phyloP scores from a whole-genome alignment of 805 yeast species.

The Metschnikowia proteae region DNA sequence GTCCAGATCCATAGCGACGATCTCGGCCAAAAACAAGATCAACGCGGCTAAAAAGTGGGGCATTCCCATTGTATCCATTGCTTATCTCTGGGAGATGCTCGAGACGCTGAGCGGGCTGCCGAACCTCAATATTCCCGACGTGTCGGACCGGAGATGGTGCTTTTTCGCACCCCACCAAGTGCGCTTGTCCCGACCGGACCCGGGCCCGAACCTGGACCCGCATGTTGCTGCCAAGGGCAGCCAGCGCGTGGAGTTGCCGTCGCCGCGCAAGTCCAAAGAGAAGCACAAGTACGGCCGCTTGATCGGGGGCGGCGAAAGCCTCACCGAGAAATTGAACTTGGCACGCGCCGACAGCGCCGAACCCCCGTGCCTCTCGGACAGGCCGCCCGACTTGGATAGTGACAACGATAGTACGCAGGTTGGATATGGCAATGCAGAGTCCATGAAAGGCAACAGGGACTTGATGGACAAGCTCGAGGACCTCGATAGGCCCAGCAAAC shows the following conservation, averaged over 20 bases:
- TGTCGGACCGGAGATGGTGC: constrained; percentile 52
- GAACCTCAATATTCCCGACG: constrained; percentile 31
- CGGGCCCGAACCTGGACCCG: constrained; percentile 7
- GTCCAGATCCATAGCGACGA: constrained; percentile 29
- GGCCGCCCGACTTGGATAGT: constrained; percentile 8
- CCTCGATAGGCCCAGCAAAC: constrained; percentile 8
- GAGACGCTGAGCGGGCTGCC: constrained; percentile 21
- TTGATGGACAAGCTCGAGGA: constrained; percentile 16
- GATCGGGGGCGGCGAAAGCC: constrained; percentile 30
- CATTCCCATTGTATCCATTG: constrained; percentile 55
- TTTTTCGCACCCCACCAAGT: constrained; percentile 43
- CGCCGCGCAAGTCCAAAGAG: constrained; percentile 47
- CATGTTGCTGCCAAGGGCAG: background rate
- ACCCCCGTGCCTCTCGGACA: background rate
- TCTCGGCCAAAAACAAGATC: constrained; percentile 51
- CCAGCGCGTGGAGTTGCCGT: constrained; percentile 41
- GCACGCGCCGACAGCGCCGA: constrained; percentile 9
- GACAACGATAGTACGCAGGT: constrained; percentile 15
- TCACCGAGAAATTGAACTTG: constrained; percentile 13
- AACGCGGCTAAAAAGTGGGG: constrained; percentile 55
- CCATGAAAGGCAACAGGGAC: constrained; percentile 10
- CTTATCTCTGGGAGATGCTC: constrained; percentile 51
- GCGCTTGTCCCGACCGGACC: background rate
- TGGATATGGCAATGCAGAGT: constrained; percentile 17
- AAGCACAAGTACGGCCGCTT: constrained; percentile 45